Percentiles rank a stretch among this genome's conserved stretches.
phyloP scores from a whole-genome alignment of 495 filamentous ascomycete genomes.

The Penicillium canescens region DNA sequence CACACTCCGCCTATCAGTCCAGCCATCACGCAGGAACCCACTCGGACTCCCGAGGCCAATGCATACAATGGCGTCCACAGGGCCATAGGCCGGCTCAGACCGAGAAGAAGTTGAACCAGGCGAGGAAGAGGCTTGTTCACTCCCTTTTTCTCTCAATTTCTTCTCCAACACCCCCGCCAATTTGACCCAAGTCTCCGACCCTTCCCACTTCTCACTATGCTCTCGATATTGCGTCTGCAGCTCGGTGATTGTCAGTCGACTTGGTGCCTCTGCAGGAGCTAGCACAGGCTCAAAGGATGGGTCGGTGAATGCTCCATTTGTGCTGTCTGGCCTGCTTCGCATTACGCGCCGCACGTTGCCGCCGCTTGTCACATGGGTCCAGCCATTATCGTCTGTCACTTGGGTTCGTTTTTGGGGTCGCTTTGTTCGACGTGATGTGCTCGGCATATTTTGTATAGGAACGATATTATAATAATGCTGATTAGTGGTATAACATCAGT shows the following conservation, averaged over 20 bases:
- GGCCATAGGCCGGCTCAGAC: neutral
- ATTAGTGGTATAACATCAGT: neutral
- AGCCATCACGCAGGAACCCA: slow-evolving; percentile 44
- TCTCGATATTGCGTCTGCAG: slow-evolving; percentile 34
- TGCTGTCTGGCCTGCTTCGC: slow-evolving; percentile 2
- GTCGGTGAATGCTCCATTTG: neutral
- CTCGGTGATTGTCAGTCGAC: slow-evolving; percentile 36
- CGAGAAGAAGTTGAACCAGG: neutral
- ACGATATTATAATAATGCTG: neutral
- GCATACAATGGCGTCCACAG: slow-evolving; percentile 39
- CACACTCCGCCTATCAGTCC: slow-evolving; percentile 45
- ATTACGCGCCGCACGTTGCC: slow-evolving; percentile 25
- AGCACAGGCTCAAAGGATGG: slow-evolving; percentile 2
- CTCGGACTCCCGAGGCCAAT: slow-evolving; percentile 58
- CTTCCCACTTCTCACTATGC: slow-evolving; percentile 28
- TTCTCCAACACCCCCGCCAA: slow-evolving; percentile 11
- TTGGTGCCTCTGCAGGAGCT: slow-evolving; percentile 34
- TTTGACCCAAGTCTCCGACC: slow-evolving; percentile 28
- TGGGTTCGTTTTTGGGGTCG: slow-evolving; percentile 42
- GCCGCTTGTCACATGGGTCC: slow-evolving; percentile 54
- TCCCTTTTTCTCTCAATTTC: neutral
- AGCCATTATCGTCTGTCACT: slow-evolving; percentile 52
- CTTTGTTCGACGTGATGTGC: slow-evolving; percentile 44
- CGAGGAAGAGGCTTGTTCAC: neutral
- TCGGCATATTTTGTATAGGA: slow-evolving; percentile 40